These are phyloP conservation scores for Diaporthe ampelina DNA, from an alignment of 2,329 filamentous ascomycete genomes.

Conservation along the genomic window DNA sequence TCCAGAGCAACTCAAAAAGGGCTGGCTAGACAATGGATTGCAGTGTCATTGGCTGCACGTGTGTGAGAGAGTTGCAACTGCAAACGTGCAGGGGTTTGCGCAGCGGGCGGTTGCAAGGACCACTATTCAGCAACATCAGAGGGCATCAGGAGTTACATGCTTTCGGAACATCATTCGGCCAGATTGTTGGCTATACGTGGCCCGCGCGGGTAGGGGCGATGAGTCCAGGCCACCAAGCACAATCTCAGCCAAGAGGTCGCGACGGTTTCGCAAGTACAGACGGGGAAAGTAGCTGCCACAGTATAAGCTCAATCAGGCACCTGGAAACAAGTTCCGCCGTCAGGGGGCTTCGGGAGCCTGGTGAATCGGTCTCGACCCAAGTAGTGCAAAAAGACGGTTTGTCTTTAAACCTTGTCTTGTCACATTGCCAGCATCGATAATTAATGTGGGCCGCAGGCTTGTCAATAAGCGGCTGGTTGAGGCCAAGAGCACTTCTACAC, in stretches of 20 bases:
- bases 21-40: no score
- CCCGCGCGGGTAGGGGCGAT: not conserved
- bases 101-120: not conserved
- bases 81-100: not conserved
- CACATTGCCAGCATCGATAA: not conserved
- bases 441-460: no score
- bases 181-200: not conserved
- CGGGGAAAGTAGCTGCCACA: not conserved
- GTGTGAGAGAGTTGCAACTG: no score
- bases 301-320: not conserved
- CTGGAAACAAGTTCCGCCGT: not conserved
- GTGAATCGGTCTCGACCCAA: not conserved
- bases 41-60: not conserved
- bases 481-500: not conserved
- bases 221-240: not conserved
- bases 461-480: no score
- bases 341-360: not conserved
- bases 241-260: not conserved
- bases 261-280: slow-evolving; percentile 23
- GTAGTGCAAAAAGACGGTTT: no score
- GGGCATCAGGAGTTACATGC: slow-evolving; percentile 2
- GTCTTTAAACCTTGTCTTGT: not conserved
- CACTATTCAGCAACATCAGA: not conserved
- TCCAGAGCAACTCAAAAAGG: not conserved
- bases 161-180: not conserved